Base-by-base conservation (phyloP, 108 stramenopile species). In the Aureococcus anophagefferens region DNA sequence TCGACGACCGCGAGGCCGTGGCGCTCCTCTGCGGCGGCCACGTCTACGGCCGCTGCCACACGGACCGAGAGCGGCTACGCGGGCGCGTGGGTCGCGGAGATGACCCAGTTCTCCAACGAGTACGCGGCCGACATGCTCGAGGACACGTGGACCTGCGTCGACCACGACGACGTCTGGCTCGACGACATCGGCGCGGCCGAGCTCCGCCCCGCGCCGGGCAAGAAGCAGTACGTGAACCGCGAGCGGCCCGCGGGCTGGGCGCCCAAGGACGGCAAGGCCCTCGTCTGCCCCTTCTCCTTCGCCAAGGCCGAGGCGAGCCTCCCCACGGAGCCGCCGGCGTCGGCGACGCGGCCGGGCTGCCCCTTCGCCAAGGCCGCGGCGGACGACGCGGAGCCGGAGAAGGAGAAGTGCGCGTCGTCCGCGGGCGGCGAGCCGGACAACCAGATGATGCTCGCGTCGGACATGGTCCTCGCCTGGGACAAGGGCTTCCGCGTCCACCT, bases 1-100 rank as follows among this genome's bases (percentile, higher is more conserved):
- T 96, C 65, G 82, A 78, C 44, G 95, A 96, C 77, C 88, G 91
- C 78, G 93, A 89, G n/a, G 94, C 94, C 78, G 95, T 96, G 30
- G 92, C 91, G 13, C n/a, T n/a, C n/a, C 78, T 96, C 30, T 80
- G 82, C 28, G 95, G 95, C 63, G 95, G 93, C 0, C 95, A 96
- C 89, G 88, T 93, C 63, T 80, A 94, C 45, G 94, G 94, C 64
- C 68, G 85, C 18, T 89, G 88, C 65, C 89, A 91, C 71, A 82
- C 80, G 33, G 88, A 89, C 74, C 73, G 91, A 65, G n/a, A 86
- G 84, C 33, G 92, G 91, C 67, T 72, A 88, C 64, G 90, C 87
- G 37, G 89, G 87, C 30, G 80, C 90, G 3, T 95, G 94, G 94
- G 89, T 88, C 0, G 74, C 79, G 65, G 65, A 90, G 21, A 88